Evolutionary conservation across 495 filamentous ascomycete species (phyloP), one percentile per base, ranked within the genome.

Genomic region (Neurospora hispaniola): DNA sequence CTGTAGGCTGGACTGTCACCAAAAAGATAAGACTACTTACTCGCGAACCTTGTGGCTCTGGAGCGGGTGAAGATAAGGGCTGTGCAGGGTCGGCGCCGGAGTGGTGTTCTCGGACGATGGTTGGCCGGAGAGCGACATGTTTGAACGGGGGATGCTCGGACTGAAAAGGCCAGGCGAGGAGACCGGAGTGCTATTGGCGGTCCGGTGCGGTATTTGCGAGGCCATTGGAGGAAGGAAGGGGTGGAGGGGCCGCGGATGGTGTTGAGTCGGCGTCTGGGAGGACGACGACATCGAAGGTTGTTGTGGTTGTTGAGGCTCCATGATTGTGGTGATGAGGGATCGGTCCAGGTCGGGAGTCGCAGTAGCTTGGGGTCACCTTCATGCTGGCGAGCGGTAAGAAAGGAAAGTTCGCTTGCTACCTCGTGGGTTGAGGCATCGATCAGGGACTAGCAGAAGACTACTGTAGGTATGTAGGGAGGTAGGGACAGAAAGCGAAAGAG

Each of bases 131-230:
- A 81, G 79, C 66, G 71, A 74, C 77, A 80, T 81, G 81, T 78
- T 78, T 43, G 70, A 79, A 78, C 76, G 87, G 79, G 73, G 78
- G 75, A 71, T 82, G 73, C 78, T 79, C 69, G 88, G 86, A 74
- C 84, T 88, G 79, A 91, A 92, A 11, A 93, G 85, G 6, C 90
- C 90, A 1, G 90, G 90, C 73, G 89, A 91, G 46, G 90, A 90
- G 12, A 89, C 78, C 14, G 90, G 90, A 1, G 90, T 93, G 78
- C 90, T 92, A 69, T 84, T 89, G 42, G 87, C 86, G 0, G 89
- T 91, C 71, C 85, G 79, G 39, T 72, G 59, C 27, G 76, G 77
- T 23, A 76, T 68, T 73, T 75, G 80, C 72, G 76, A 79, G 38
- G 71, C 75, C 54, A 73, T 74, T 31, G 76, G 78, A 62, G 75